These are phyloP conservation scores for Ballota nigra DNA, from an alignment of 257 asterid genomes.

Conservation along the genomic window DNA sequence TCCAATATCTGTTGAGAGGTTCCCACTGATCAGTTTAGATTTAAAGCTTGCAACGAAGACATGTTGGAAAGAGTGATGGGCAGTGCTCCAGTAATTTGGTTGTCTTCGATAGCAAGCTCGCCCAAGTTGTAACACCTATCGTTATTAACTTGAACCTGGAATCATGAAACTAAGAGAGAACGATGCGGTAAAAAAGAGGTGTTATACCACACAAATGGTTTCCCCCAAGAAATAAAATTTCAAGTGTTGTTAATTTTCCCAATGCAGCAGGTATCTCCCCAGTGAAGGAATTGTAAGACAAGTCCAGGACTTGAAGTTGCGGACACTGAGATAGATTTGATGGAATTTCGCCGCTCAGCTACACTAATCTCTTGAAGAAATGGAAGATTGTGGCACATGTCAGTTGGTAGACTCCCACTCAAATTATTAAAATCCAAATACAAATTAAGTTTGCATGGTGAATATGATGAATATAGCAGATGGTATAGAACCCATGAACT, in stretches of 20 bases:
- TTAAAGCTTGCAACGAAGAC: conserved; percentile 10
- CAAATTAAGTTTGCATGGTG: too few species aligned
- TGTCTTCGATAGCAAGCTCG: neutral
- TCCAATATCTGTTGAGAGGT: conserved; percentile 4
- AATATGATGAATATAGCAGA: neutral
- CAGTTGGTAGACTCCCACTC: too few species aligned
- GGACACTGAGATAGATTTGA: neutral
- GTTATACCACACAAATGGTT: neutral
- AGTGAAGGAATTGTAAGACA: too few species aligned
- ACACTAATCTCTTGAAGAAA: neutral
- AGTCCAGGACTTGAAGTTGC: neutral
- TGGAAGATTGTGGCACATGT: neutral
- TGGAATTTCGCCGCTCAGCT: neutral
- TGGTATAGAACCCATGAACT: too few species aligned
- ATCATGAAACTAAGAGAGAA: too few species aligned
- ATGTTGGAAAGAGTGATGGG: conserved; percentile 7
- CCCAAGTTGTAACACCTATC: neutral
- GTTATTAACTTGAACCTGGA: too few species aligned
- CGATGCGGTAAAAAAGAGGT: neutral
- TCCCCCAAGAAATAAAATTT: too few species aligned
- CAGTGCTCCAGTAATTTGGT: neutral
- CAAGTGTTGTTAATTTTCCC: too few species aligned
- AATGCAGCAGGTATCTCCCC: too few species aligned
- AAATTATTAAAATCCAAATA: too few species aligned
- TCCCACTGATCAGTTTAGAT: neutral